Percentiles rank a stretch among this genome's conserved stretches.
These are phyloP conservation scores for Tetracentron sinense DNA, from an alignment of 164 flowering plant genomes.

Conservation along the genomic window DNA sequence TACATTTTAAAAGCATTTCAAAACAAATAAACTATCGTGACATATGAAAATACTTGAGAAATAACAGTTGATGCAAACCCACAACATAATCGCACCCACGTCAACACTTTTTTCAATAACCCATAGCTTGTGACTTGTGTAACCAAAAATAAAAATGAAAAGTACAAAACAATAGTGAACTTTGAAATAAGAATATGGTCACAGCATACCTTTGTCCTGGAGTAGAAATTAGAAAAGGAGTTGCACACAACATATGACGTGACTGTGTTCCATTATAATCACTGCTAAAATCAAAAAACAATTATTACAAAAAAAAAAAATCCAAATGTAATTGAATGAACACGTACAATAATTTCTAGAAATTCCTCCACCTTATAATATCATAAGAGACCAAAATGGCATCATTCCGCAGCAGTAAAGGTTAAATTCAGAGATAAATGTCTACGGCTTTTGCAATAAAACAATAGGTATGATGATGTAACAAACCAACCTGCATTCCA, in stretches of 20 bases:
- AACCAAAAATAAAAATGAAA: no score
- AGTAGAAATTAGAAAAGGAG: background rate
- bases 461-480: background rate
- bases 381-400: background rate
- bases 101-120: no score
- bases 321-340: no score
- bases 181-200: background rate
- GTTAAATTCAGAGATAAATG: background rate
- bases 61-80: no score
- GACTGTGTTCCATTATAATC: background rate
- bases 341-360: background rate
- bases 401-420: background rate
- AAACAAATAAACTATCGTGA: no score
- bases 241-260: background rate
- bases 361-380: background rate
- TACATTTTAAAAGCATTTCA: no score
- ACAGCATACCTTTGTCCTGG: background rate
- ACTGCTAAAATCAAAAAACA: no score
- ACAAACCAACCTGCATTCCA: conserved; percentile 3
- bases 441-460: conserved; percentile 2
- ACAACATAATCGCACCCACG: no score
- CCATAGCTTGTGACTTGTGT: no score
- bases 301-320: no score
- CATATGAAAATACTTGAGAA: no score
- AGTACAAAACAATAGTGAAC: background rate